Evolutionary conservation across 2,329 filamentous ascomycete species (phyloP).

Genomic region (Fusarium sp.): DNA sequence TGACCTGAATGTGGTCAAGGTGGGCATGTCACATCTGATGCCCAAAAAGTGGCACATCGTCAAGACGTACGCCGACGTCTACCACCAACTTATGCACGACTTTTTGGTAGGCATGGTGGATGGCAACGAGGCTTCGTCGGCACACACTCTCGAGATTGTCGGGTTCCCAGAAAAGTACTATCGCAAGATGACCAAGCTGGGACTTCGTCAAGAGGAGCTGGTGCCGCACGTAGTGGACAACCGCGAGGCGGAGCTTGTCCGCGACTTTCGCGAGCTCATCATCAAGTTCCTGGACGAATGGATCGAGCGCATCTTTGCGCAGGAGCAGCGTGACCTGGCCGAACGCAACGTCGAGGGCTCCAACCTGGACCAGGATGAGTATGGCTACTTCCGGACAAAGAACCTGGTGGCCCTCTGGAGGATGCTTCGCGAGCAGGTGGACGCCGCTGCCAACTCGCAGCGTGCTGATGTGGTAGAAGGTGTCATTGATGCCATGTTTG

Average conservation of each 20-base stretch:
- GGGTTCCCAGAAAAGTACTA: constrained; percentile 98
- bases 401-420: constrained; percentile 95
- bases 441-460: constrained; percentile 82
- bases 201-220: constrained; percentile 78
- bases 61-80: constrained; percentile 86
- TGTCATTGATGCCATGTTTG: constrained; percentile 95
- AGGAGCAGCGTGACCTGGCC: constrained; percentile 82
- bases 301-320: constrained; percentile 90
- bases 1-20: constrained; percentile 91
- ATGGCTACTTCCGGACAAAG: constrained; percentile 90
- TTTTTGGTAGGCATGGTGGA: constrained; percentile 85
- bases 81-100: constrained; percentile 95
- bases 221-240: constrained; percentile 88
- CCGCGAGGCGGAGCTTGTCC: constrained; percentile 86
- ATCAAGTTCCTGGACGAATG: constrained; percentile 96
- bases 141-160: constrained; percentile 88
- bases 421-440: constrained; percentile 92
- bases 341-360: constrained; percentile 75
- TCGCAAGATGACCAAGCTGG: constrained; percentile 90
- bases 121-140: constrained; percentile 81
- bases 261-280: constrained; percentile 93
- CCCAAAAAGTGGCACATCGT: constrained; percentile 97
- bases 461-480: constrained; percentile 92
- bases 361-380: constrained; percentile 84
- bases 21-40: constrained; percentile 90